phyloP scores from a whole-genome alignment of 257 asterid genomes.

The Handroanthus guayacan region DNA sequence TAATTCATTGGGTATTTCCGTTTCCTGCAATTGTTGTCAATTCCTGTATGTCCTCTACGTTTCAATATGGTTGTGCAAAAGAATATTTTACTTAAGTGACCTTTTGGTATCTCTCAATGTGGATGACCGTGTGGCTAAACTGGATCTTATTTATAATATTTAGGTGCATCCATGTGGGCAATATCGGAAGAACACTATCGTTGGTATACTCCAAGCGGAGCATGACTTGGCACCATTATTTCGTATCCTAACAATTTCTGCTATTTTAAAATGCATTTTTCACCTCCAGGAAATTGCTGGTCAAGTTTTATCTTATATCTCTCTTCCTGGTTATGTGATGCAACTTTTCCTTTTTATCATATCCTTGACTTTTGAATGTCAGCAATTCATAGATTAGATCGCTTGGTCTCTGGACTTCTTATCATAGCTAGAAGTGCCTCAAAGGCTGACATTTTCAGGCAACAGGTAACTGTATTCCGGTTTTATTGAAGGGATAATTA shows the following conservation, averaged over 20 bases:
- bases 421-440: slow-evolving; percentile 89
- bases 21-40: not conserved
- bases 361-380: slow-evolving; percentile 57
- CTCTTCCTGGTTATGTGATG: slow-evolving; percentile 16
- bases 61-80: not conserved
- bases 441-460: slow-evolving; percentile 89
- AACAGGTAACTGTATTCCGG: slow-evolving; percentile 61
- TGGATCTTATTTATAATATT: slow-evolving; percentile 27
- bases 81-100: slow-evolving; percentile 1
- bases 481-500: not conserved
- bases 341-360: slow-evolving; percentile 27
- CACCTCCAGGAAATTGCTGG: slow-evolving; percentile 15
- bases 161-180: slow-evolving; percentile 99
- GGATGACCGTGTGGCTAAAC: slow-evolving; percentile 20
- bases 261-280: not conserved
- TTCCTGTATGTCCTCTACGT: not conserved
- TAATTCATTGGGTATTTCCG: not conserved
- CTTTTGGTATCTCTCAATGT: slow-evolving; percentile 6
- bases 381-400: slow-evolving; percentile 97
- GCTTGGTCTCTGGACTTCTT: slow-evolving; percentile 97
- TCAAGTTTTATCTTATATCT: slow-evolving; percentile 4
- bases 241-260: slow-evolving; percentile 71
- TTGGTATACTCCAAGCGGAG: slow-evolving; percentile 97
- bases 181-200: slow-evolving; percentile 92
- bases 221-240: slow-evolving; percentile 86